Base-by-base conservation (phyloP, 1,139 yeast genomes). In the Diutina sp. region DNA sequence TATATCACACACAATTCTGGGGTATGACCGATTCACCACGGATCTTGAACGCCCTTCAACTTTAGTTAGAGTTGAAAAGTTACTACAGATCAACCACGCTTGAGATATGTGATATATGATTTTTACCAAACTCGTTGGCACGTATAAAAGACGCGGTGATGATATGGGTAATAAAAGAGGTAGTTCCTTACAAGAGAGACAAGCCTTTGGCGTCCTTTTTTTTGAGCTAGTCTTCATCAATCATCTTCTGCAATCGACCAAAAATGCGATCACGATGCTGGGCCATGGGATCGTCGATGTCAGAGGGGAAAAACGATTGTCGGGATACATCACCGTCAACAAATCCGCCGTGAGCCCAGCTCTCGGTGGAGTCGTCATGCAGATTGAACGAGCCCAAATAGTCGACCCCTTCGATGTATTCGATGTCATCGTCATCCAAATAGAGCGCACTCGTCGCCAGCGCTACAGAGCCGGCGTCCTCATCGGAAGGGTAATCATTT, bases 401-500 rank as follows among this genome's bases (percentile, higher is more conserved):
- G 16, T 48, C 58, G 14, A 47, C 38, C n/a, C 46, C 52, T 12
- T 38, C 52, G 4, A 53, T 59, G 7, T 46, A 55, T 58, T 32
- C 55, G 44, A 44, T 57, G 56, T 32, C 58, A 57, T 60, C 58
- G 28, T 61, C 60, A n/a, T 55, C 57, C 14, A 59, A 58, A 28
- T 58, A 57, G 2, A 61, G 60, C 6, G 54, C 56, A 4, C 59
- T 61, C 51, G 58, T 60, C 8, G 55, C 58, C 21, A 67, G 73
- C 56, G 68, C 67, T 47, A 58, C 64, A 0, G 66, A 70, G 2
- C 72, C 76, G 4, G 81, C 88, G 64, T 87, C 93, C 63, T 89
- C 97, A 65, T 90, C 96, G 57, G 90, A 96, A 0, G 99, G 99
- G 65, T 93, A 93, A 65, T 93, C 98, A 69, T 93, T 93, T 64